Evolutionary conservation across 345 rosid genomes (phyloP), one percentile per base, ranked within the genome.

Genomic region (Ailanthus altissimus): DNA sequence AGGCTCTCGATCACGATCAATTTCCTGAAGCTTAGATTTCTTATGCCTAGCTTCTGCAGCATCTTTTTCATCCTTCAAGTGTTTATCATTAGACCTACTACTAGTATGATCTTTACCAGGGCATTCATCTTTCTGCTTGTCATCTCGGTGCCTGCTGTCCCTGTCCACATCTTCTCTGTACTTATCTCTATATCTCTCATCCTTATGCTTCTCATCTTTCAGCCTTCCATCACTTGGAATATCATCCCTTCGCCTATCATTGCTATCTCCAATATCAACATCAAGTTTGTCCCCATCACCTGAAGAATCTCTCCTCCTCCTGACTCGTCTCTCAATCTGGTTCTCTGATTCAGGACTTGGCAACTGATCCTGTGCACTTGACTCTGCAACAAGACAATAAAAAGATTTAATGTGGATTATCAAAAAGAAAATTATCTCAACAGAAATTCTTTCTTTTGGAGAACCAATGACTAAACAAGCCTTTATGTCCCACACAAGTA

Each of bases 51-150:
- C 60, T 75, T 89, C 93, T 67, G 38, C 18, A 47, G 32, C 62
- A 67, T 91, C 92, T 73, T 83, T 92, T 66, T 84, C 93, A 78
- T 83, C 91, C 83, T 82, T 86, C 46, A 49, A 54, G 49, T 78
- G 85, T 85, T 88, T 90, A 61, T 89, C 96, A 81, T 84, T 88
- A 50, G 88, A 86, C 87, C 84, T 89, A 79, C 75, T 78, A 78
- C 77, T 81, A 62, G 63, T 53, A 49, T 83, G 89, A 67, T 92
- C 97, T 84, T 86, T 92, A 46, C 79, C 60, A 64, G 82, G 40
- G 67, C 80, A 88, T n/a, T 89, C 97, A 84, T 91, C 93, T 82
- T 87, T 86, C 75, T 83, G 86, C 85, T 89, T 93, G 28, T 87
- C 93, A 74, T 86, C 88, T 63, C 78, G 89, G 75, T 81, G 82